Conservation (phyloP, 139 green algal species). For the Micromonas pusilla region DNA sequence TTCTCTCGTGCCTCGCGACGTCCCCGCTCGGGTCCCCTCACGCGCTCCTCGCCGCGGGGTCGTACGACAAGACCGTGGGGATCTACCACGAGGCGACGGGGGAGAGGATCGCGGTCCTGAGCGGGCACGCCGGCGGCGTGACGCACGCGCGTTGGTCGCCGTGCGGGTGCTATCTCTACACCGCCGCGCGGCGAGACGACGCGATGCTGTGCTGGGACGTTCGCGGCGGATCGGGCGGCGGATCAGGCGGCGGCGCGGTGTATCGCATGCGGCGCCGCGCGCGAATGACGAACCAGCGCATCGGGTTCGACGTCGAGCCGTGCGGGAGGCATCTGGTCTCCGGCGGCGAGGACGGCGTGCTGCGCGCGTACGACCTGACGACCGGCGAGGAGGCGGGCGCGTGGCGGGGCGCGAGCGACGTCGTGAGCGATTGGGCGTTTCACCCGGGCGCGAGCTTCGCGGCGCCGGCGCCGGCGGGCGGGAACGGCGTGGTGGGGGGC, state of each 20-base stretch:
- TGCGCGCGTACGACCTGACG: conserved; percentile 65
- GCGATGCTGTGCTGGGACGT: conserved; percentile 84
- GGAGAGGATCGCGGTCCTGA: conserved; percentile 57
- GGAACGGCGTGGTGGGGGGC: background rate
- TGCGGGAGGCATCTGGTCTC: conserved; percentile 62
- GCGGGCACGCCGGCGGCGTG: conserved; percentile 46
- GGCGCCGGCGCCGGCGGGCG: conserved; percentile 55
- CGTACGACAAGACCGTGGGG: conserved; percentile 57
- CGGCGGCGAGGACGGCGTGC: conserved; percentile 44
- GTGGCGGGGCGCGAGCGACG: conserved; percentile 47
- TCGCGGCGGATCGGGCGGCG: too few species aligned
- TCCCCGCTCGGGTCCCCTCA: conserved; percentile 41
- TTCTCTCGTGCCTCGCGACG: conserved; percentile 74
- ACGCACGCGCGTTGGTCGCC: conserved; percentile 18
- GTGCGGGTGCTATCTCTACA: conserved; percentile 78
- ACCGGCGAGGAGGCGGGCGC: conserved; percentile 43
- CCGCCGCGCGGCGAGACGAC: conserved; percentile 64
- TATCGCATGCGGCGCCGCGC: conserved; percentile 59
- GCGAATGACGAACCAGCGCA: conserved; percentile 75
- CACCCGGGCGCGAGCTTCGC: conserved; percentile 63
- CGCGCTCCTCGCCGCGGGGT: conserved; percentile 63
- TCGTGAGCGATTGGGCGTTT: conserved; percentile 70
- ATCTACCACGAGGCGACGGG: conserved; percentile 52
- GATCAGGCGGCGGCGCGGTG: conserved; percentile 39
- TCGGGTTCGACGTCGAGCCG: conserved; percentile 87